Evolutionary conservation across 768 basidiomycete genomes (phyloP), one percentile per base, ranked within the genome.

Genomic region (Asterophora lycoperdoides): DNA sequence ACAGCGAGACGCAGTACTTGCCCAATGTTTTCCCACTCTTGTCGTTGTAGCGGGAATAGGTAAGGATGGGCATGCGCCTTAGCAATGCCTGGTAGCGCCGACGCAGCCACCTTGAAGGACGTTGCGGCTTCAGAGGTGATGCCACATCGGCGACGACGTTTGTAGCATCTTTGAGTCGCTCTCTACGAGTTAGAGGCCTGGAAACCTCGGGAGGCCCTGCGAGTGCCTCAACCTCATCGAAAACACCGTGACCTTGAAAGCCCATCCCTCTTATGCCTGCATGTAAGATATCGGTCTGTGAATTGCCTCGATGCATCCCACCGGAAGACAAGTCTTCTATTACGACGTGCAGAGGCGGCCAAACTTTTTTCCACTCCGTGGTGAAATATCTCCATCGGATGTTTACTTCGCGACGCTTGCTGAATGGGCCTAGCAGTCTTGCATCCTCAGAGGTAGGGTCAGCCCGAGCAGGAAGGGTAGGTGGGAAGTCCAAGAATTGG

Each of bases 351-450:
- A 89, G 61, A 6, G 89, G 87, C 19, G 83, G 81, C 3, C 66
- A 59, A 18, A 83, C 65, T 55, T 80, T 84, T 56, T 70, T 75
- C 54, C 70, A 70, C 59, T 87, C 78, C 8, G 53, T 56, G 13
- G 61, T 66, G 64, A 81, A 89, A 58, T 74, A 86, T 17, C 80
- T 78, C 80, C 84, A 79, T 17, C 80, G 80, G 39, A 82, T 72
- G 64, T 93, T 92, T 41, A 81, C 73, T 61, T 89, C 79, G 37
- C 88, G 77, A 30, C 89, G 79, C 60, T 79, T 86, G 70, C 85
- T 86, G 36, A 89, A 69, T 8, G 74, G 77, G 2, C 87, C 88
- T 29, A 86, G 66, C 3, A 84, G 56, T 23, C 62, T 62, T 1
- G 81, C 80, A 45, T 86, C 83, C 48, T 77, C 70, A 8, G 85